Evolutionary conservation across 768 basidiomycete species (phyloP), one percentile per base, ranked within the genome.

Genomic region (Coprinopsis cinerea): DNA sequence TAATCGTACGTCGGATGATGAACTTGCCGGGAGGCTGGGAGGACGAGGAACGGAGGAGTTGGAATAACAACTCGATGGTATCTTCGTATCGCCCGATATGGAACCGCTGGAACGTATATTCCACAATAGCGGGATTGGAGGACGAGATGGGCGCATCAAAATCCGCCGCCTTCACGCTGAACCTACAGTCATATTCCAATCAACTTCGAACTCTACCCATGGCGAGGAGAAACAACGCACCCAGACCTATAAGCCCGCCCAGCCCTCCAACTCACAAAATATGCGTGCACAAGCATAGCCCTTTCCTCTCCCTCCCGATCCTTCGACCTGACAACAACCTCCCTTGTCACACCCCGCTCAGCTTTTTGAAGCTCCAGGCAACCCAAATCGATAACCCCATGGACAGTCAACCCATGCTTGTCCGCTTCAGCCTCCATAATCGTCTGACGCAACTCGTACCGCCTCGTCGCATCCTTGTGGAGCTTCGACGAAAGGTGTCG

Each of bases 371-470:
- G 57, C 15, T 76, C 72, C 3, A 83, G 59, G 28, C 82, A 63
- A 2, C 70, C 79, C 44, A 83, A 77, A 56, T 83, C 72, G 14
- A 78, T 58, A 5, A 65, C 60, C 1, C 71, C 73, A 2, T 64
- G 59, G 3, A 83, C 60, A 0, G 57, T 54, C 7, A 82, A 61
- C 0, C 76, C 78, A 40, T 81, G 64, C 44, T 78, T 79, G 53
- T 83, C 79, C 36, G 67, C 69, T 46, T 79, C 75, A 0, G 79
- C 74, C 35, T 77, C 75, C 4, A 77, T 74, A 14, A 80, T 47
- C 0, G 70, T 66, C 1, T 65, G 62, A 17, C 65, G 49, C 9
- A 60, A 55, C 18, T 58, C 59, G 18, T 57, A 63, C 22, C 64
- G 51, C 1, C 61, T 62, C 34, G 64, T 18, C 37, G 7, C 7